These are phyloP conservation scores for Suillus discolor DNA, from an alignment of 768 basidiomycete species.

Conservation along the genomic window DNA sequence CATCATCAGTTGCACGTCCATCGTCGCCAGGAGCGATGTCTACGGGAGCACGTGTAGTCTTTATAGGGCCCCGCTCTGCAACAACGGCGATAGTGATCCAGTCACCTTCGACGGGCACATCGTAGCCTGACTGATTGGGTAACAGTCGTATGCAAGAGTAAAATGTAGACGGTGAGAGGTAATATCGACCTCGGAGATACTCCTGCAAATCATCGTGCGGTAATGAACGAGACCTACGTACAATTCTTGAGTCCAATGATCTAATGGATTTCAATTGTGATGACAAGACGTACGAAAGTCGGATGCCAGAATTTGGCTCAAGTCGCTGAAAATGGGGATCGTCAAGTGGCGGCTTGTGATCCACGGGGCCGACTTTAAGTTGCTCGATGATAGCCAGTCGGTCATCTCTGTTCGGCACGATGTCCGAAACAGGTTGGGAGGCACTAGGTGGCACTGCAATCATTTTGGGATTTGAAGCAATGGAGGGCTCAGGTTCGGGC, in stretches of 20 bases:
- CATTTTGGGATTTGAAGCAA: neutral
- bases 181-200: slow-evolving; percentile 81
- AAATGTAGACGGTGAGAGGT: slow-evolving; percentile 83
- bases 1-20: slow-evolving; percentile 39
- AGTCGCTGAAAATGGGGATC: slow-evolving; percentile 77
- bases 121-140: slow-evolving; percentile 81
- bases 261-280: neutral
- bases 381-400: slow-evolving; percentile 73
- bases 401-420: slow-evolving; percentile 50
- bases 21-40: slow-evolving; percentile 47
- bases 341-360: slow-evolving; percentile 68
- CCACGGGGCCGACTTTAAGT: slow-evolving; percentile 74
- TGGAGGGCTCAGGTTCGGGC: slow-evolving; percentile 10
- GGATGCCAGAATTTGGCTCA: slow-evolving; percentile 92
- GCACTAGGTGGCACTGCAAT: slow-evolving; percentile 15
- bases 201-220: slow-evolving; percentile 80
- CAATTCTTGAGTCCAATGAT: neutral
- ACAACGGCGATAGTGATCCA: slow-evolving; percentile 97
- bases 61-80: slow-evolving; percentile 84
- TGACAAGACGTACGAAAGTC: slow-evolving; percentile 63
- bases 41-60: slow-evolving; percentile 70
- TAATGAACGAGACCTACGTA: slow-evolving; percentile 65
- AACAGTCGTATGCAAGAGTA: slow-evolving; percentile 84
- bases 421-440: slow-evolving; percentile 6
- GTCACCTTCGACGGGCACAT: slow-evolving; percentile 89